Evolutionary conservation across 176 grass and related monocot genomes (phyloP).

Genomic region (Paspalum vaginatum): DNA sequence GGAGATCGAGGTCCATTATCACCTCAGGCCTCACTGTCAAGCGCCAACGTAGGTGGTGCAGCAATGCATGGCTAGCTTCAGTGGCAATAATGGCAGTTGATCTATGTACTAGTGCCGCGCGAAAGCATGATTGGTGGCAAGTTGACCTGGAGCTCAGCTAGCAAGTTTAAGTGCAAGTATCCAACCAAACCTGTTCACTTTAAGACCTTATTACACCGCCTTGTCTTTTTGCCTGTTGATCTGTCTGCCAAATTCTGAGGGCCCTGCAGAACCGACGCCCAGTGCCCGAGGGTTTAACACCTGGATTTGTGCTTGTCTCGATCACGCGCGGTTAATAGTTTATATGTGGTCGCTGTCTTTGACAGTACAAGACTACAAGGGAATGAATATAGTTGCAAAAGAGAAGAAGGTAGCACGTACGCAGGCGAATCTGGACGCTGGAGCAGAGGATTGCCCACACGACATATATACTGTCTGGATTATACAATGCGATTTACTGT

Average conservation of each 20-base stretch:
- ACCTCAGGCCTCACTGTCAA: no score
- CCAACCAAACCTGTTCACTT: slow-evolving; percentile 12
- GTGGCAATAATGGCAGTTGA: no score
- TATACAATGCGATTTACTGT: not conserved
- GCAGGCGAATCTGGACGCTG: not conserved
- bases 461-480: not conserved
- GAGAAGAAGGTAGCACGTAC: not conserved
- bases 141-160: slow-evolving; percentile 8
- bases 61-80: no score
- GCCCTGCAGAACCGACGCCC: not conserved
- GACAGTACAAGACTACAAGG: not conserved
- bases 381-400: not conserved
- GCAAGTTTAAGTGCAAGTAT: slow-evolving; percentile 24
- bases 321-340: slow-evolving; percentile 7
- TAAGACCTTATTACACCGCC: no score
- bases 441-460: not conserved
- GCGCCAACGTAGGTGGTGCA: no score
- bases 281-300: slow-evolving; percentile 36
- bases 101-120: not conserved
- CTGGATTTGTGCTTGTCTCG: slow-evolving; percentile 17
- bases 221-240: slow-evolving; percentile 17
- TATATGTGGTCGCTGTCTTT: slow-evolving; percentile 3
- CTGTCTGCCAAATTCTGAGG: not conserved
- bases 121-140: slow-evolving; percentile 19
- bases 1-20: no score